Conservation (phyloP, 805 yeast genomes). For the Candida xyloterini region DNA sequence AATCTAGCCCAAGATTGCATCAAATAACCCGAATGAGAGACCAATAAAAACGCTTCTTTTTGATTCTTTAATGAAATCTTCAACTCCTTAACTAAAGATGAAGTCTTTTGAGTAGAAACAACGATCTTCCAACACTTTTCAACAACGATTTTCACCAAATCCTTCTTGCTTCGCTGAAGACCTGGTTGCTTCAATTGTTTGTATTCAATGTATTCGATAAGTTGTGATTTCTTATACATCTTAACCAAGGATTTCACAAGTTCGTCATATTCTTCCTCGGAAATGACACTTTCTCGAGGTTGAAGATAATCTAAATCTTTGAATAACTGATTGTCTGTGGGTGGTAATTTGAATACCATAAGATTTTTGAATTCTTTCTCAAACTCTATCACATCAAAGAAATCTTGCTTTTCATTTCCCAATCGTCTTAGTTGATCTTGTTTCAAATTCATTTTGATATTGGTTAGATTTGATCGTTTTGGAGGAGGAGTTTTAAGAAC, state of each 20-base stretch:
- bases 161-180: slow-evolving; percentile 17
- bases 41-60: slow-evolving; percentile 32
- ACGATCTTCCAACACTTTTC: slow-evolving; percentile 28
- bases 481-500: slow-evolving; percentile 27
- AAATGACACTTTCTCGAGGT: slow-evolving; percentile 23
- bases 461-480: slow-evolving; percentile 21
- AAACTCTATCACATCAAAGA: slow-evolving; percentile 26
- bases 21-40: slow-evolving; percentile 32
- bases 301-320: slow-evolving; percentile 27
- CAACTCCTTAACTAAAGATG: slow-evolving; percentile 12
- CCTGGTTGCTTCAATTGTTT: slow-evolving; percentile 9
- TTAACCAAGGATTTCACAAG: slow-evolving; percentile 19
- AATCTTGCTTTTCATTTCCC: neutral
- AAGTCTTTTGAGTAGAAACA: slow-evolving; percentile 4
- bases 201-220: slow-evolving; percentile 19
- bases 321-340: slow-evolving; percentile 25
- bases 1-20: slow-evolving; percentile 34
- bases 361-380: slow-evolving; percentile 29
- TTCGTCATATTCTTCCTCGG: slow-evolving; percentile 22
- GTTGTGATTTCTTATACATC: slow-evolving; percentile 24
- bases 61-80: slow-evolving; percentile 27
- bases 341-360: slow-evolving; percentile 28
- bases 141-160: slow-evolving; percentile 22
- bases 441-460: slow-evolving; percentile 12
- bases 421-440: slow-evolving; percentile 3